A percentile compares a stretch with the other conserved stretches of the same genome.
phyloP scores from a whole-genome alignment of 441 rosid species.

The Corymbia calophylla region DNA sequence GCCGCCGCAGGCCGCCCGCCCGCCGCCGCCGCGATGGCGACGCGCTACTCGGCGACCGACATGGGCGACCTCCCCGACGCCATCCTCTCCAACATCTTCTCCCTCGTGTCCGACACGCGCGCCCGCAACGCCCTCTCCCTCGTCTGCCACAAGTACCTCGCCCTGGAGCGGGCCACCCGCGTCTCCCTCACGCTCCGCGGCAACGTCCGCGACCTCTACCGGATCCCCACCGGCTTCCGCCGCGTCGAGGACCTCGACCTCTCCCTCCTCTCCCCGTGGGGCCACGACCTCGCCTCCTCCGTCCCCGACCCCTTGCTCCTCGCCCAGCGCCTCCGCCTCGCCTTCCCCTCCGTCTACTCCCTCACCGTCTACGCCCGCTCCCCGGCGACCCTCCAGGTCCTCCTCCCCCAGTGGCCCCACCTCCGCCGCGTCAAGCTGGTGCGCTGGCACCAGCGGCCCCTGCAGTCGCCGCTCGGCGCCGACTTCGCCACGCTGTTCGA shows the following conservation, averaged over 20 bases:
- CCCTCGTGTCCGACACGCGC: conserved; percentile 55
- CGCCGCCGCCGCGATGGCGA: conserved; percentile 1
- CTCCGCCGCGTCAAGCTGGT: conserved; percentile 50
- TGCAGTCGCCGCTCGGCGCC: conserved; percentile 31
- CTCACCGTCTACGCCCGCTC: conserved; percentile 64
- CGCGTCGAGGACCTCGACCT: conserved; percentile 70
- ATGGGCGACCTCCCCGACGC: conserved; percentile 74
- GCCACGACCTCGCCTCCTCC: conserved; percentile 46
- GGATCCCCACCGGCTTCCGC: conserved; percentile 58
- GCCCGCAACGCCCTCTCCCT: conserved; percentile 71
- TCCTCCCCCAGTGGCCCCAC: conserved; percentile 65
- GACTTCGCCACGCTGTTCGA: conserved; percentile 48
- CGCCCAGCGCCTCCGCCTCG: conserved; percentile 42
- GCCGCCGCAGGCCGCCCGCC: not conserved
- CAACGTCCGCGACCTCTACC: conserved; percentile 57
- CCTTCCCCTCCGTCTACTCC: conserved; percentile 49
- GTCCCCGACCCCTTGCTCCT: conserved; percentile 35
- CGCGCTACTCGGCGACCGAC: not conserved
- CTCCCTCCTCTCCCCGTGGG: conserved; percentile 90
- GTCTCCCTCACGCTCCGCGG: conserved; percentile 77
- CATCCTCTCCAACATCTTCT: conserved; percentile 43
- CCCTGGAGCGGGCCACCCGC: conserved; percentile 74
- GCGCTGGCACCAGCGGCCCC: conserved; percentile 78
- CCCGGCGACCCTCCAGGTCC: conserved; percentile 35
- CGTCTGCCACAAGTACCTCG: conserved; percentile 54